Evolutionary conservation across 164 flowering plant species (phyloP).

Genomic region (Annona cherimola): DNA sequence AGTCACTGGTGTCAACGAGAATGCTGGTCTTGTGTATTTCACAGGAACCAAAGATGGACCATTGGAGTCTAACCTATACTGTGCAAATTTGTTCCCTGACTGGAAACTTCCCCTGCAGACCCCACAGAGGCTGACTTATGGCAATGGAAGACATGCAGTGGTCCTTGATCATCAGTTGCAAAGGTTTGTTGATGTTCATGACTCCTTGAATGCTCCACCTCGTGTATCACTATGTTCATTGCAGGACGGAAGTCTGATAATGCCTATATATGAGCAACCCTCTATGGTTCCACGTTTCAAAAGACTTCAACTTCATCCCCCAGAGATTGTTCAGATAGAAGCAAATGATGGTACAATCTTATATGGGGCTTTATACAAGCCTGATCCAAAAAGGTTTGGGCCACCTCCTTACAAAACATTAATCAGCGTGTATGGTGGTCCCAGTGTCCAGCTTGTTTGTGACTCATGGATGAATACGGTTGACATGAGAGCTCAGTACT

Average conservation of each 20-base stretch:
- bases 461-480: conserved; percentile 87
- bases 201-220: conserved; percentile 70
- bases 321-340: conserved; percentile 54
- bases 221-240: conserved; percentile 58
- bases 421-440: conserved; percentile 88
- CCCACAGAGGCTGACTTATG: conserved; percentile 61
- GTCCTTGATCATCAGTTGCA: conserved; percentile 85
- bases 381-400: conserved; percentile 65
- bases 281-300: conserved; percentile 38
- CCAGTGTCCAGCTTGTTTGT: conserved; percentile 65
- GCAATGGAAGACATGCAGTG: conserved; percentile 73
- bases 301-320: conserved; percentile 70
- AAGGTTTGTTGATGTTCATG: conserved; percentile 72
- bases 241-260: conserved; percentile 54
- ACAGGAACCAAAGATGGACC: conserved; percentile 80
- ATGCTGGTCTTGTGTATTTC: conserved; percentile 70
- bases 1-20: conserved; percentile 78
- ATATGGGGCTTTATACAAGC: conserved; percentile 75
- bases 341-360: conserved; percentile 71
- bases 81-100: conserved; percentile 47
- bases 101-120: conserved; percentile 27
- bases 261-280: conserved; percentile 65
- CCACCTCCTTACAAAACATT: conserved; percentile 89
- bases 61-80: conserved; percentile 63
- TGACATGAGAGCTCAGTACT: conserved; percentile 93